A percentile compares a stretch with the other conserved stretches of the same genome.
phyloP scores from a whole-genome alignment of 371 early-diverging fungal species.

The Zopfochytrium polystomum region DNA sequence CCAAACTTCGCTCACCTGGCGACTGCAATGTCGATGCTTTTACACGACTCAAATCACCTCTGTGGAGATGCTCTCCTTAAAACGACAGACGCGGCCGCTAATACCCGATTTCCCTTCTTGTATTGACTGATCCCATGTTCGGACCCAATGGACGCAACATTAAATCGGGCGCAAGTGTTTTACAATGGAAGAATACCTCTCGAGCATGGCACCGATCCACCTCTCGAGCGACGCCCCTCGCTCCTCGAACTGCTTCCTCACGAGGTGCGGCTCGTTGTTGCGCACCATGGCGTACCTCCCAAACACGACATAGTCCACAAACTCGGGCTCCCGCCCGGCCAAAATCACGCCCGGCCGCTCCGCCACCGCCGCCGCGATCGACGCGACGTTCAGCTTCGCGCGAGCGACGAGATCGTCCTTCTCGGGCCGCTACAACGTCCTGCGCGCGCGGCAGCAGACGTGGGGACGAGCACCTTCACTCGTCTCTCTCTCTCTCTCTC shows the following conservation, averaged over 20 bases:
- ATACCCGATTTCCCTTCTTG: too few species aligned
- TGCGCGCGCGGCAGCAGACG: too few species aligned
- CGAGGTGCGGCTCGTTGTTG: conserved; percentile 8
- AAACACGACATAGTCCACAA: conserved; percentile 31
- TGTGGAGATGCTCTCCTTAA: too few species aligned
- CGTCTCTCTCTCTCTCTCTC: too few species aligned
- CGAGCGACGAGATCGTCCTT: conserved; percentile 18
- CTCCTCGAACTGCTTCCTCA: conserved; percentile 19
- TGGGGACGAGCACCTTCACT: too few species aligned
- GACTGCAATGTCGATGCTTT: too few species aligned
- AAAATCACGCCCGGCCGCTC: conserved; percentile 27
- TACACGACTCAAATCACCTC: too few species aligned
- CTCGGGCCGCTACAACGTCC: too few species aligned
- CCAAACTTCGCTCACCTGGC: too few species aligned
- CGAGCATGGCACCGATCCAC: conserved; percentile 18
- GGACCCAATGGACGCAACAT: too few species aligned
- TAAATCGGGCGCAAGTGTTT: conserved; percentile 5
- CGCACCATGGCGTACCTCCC: conserved; percentile 31
- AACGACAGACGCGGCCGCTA: too few species aligned
- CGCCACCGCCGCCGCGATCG: conserved; percentile 19
- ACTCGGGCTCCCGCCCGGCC: conserved; percentile 29
- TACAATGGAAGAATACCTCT: conserved; percentile 9
- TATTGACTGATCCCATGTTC: too few species aligned
- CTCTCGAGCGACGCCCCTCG: conserved; percentile 10
- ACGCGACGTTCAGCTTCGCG: conserved; percentile 18